These are phyloP conservation scores for Exophiala calicioides DNA, from an alignment of 2,329 filamentous ascomycete genomes.

Conservation along the genomic window DNA sequence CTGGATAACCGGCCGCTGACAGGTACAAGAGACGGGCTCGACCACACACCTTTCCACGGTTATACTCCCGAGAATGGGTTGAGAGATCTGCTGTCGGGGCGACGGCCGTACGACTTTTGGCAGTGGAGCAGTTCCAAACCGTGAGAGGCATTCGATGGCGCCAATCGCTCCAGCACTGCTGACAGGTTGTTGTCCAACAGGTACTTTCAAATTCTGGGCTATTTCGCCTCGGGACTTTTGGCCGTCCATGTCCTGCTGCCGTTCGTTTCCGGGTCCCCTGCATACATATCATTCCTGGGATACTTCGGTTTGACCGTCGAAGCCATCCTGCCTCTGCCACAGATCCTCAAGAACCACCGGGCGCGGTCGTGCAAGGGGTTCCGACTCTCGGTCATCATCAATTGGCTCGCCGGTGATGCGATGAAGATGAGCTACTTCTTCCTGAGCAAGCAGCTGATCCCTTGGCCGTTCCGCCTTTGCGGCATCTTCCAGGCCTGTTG, in stretches of 20 bases:
- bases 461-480: constrained; percentile 52
- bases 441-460: constrained; percentile 44
- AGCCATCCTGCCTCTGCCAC: constrained; percentile 50
- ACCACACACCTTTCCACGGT: constrained; percentile 45
- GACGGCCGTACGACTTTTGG: constrained; percentile 63
- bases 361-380: constrained; percentile 52
- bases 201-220: constrained; percentile 26
- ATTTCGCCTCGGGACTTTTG: constrained; percentile 41
- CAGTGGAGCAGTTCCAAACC: constrained; percentile 60
- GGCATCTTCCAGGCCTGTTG: constrained; percentile 52
- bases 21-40: constrained; percentile 42
- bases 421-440: constrained; percentile 57
- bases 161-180: no score
- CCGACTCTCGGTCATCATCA: constrained; percentile 48
- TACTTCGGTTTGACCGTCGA: constrained; percentile 50
- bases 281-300: constrained; percentile 48
- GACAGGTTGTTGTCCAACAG: constrained; percentile 2
- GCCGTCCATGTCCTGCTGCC: constrained; percentile 57
- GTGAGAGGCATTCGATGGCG: constrained; percentile 37
- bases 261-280: constrained; percentile 44
- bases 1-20: constrained; percentile 55
- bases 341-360: constrained; percentile 50
- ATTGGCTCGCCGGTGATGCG: constrained; percentile 52
- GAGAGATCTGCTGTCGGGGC: constrained; percentile 31
- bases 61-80: constrained; percentile 27